A percentile compares a stretch with the other conserved stretches of the same genome.
These are phyloP conservation scores for Pseudoturritis turrita DNA, from an alignment of 345 rosid species.

Conservation along the genomic window DNA sequence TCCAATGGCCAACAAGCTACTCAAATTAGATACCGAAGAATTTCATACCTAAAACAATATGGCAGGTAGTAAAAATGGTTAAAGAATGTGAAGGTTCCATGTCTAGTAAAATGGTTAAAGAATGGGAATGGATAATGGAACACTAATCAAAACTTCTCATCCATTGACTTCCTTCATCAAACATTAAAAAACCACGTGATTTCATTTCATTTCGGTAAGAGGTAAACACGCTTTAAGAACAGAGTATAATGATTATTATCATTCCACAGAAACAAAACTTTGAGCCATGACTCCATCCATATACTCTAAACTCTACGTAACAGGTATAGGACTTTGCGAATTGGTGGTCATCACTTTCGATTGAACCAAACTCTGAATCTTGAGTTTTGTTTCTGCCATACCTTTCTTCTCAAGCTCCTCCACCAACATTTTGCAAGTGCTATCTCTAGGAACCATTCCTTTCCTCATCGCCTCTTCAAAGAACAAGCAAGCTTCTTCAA, in stretches of 20 bases:
- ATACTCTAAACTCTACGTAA: conserved; percentile 7
- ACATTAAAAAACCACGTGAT: background rate
- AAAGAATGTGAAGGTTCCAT: no score
- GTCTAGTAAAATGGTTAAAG: no score
- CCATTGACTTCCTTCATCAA: background rate
- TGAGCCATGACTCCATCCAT: background rate
- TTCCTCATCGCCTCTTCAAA: conserved; percentile 60
- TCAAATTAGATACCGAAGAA: no score
- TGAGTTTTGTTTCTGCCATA: conserved; percentile 45
- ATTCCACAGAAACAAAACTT: conserved; percentile 8
- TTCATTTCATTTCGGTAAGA: background rate
- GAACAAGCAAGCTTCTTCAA: conserved; percentile 60
- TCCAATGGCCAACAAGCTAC: no score
- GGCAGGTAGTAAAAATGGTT: no score
- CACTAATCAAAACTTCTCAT: background rate
- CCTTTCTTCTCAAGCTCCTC: conserved; percentile 49
- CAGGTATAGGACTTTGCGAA: background rate
- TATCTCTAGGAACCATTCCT: conserved; percentile 59
- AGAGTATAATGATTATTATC: background rate
- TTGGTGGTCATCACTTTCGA: background rate
- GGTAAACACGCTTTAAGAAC: background rate
- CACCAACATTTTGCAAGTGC: conserved; percentile 43
- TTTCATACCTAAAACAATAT: no score
- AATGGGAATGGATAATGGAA: background rate
- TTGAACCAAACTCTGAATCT: conserved; percentile 44